Conservation (phyloP, 2,329 filamentous ascomycete genomes). For the Didymella exigua region DNA sequence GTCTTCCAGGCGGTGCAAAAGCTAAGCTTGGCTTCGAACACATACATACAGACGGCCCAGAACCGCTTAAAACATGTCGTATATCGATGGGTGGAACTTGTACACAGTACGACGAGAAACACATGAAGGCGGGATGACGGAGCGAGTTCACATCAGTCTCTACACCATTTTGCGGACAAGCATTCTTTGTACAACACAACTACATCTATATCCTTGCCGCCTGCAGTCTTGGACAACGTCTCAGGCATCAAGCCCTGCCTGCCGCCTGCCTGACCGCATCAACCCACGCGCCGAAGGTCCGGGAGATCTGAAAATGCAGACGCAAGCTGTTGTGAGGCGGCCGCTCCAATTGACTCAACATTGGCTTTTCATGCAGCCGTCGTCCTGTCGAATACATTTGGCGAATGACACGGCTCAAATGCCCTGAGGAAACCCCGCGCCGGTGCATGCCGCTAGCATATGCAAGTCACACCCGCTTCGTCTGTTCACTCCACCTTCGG, state of each 20-base stretch:
- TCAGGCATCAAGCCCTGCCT: not conserved
- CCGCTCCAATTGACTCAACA: constrained; percentile 14
- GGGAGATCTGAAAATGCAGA: not conserved
- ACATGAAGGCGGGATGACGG: constrained; percentile 13
- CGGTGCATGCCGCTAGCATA: constrained; percentile 38
- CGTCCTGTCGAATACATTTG: constrained; percentile 16
- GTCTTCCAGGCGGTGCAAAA: not conserved
- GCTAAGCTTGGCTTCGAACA: not conserved
- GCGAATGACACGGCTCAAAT: constrained; percentile 30
- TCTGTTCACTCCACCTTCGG: constrained; percentile 33
- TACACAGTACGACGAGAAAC: constrained; percentile 6
- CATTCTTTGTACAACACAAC: constrained; percentile 6
- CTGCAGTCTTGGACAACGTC: not conserved
- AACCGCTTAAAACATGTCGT: not conserved
- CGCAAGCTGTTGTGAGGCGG: constrained; percentile 5
- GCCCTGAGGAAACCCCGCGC: constrained; percentile 36
- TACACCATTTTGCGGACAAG: constrained; percentile 3
- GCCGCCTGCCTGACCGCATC: not conserved
- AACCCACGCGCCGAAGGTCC: constrained; percentile 1
- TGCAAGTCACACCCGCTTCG: constrained; percentile 45
- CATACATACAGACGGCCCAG: constrained; percentile 1
- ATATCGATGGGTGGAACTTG: constrained; percentile 2
- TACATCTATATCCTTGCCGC: not conserved
- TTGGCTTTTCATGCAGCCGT: constrained; percentile 25
- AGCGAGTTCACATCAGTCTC: constrained; percentile 8